Evolutionary conservation across 139 green algal genomes (phyloP), one percentile per base, ranked within the genome.

Genomic region (Coccomyxa sp.): DNA sequence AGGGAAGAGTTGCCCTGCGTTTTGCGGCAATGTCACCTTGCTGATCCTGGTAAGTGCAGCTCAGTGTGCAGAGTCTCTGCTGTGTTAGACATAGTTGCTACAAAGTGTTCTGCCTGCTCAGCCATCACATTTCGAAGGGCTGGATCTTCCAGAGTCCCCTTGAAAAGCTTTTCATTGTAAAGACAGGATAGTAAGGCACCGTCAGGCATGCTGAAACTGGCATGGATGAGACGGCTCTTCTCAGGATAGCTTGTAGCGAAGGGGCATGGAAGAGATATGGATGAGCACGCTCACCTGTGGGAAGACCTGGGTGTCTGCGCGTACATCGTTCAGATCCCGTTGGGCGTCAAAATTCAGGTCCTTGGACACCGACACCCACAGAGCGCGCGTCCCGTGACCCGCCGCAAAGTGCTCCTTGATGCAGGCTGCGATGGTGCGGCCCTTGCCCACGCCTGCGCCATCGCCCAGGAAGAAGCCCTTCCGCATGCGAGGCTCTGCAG

Each of bases 391-490:
- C 0, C 86, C 83, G n/a, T 88, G 87, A 35, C 73, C 72, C 3
- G 33, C 68, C 40, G 37, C 24, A 35, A 39, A 70, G 55, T 83
- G 84, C 70, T 90, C 80, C 81, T 87, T 87, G 68, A 92, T 88
- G 27, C 90, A 74, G 0, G 76, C 82, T 0, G 92, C 92, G 33
- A 97, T 94, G 68, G 93, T 90, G 3, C 93, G 79, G 0, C 92
- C 94, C 79, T 95, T 98, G 74, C 94, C 94, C 72, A 97, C 91
- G 31, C 94, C 39, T 44, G 70, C 68, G 40, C 93, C 93, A 75
- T 97, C 93, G 34, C 90, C 92, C 16, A 97, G 82, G 64, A 97
- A 95, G 85, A 96, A 97, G 4, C 93, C 93, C 1, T 85, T 79
- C 10, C 81, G 75, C 55, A 75, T n/a, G 29, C 76, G 68, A n/a